These are phyloP conservation scores for Microbotryum lychnidis-dioicae DNA, from an alignment of 1,284 basidiomycete species.

Conservation along the genomic window DNA sequence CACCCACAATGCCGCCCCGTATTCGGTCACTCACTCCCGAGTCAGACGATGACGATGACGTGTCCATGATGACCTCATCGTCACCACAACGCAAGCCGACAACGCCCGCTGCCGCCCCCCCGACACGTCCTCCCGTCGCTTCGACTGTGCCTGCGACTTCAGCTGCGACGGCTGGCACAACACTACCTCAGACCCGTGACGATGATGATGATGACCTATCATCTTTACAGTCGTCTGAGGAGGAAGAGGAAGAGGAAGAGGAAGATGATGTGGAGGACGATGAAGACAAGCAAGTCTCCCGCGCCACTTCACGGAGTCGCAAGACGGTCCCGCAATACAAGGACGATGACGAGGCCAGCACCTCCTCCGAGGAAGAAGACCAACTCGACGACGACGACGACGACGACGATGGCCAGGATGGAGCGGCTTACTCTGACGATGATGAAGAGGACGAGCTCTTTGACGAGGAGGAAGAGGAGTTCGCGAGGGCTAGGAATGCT, in stretches of 20 bases:
- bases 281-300: background rate
- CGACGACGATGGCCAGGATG: background rate
- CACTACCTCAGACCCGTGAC: background rate
- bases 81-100: no score
- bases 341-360: background rate
- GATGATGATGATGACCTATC: slow-evolving; percentile 1
- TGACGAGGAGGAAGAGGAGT: no score
- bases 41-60: no score
- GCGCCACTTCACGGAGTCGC: background rate
- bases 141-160: no score
- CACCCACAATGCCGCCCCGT: no score
- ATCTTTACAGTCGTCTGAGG: slow-evolving; percentile 6
- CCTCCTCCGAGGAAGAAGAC: background rate
- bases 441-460: background rate
- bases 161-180: no score
- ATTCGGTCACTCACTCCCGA: no score
- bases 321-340: background rate
- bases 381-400: background rate
- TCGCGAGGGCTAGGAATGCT: no score
- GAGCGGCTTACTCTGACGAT: background rate
- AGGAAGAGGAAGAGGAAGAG: slow-evolving; percentile 6
- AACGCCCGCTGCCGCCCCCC: no score
- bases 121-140: no score
- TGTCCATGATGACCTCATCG: no score
- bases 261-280: slow-evolving; percentile 9